Evolutionary conservation across 768 basidiomycete genomes (phyloP).

Genomic region (Calocybe cyanea): DNA sequence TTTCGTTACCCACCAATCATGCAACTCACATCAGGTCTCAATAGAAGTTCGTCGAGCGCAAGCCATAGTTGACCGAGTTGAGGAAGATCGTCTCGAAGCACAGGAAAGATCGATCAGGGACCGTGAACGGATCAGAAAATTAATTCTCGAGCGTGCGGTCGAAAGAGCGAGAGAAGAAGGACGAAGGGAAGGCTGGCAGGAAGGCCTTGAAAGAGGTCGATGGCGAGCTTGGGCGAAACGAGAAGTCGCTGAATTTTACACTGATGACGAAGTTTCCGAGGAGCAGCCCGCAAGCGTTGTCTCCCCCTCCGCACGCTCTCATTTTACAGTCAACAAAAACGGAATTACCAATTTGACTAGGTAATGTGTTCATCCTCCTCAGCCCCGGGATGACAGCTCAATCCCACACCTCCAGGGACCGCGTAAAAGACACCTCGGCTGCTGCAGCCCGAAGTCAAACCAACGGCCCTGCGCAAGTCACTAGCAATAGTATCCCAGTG

Average conservation of each 20-base stretch:
- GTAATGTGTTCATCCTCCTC: too few species aligned
- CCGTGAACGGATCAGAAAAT: constrained; percentile 39
- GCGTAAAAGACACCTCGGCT: not conserved
- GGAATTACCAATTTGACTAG: too few species aligned
- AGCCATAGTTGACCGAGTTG: constrained; percentile 43
- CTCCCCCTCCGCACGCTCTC: too few species aligned
- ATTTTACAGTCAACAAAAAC: too few species aligned
- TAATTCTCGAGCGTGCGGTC: constrained; percentile 44
- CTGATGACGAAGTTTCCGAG: not conserved
- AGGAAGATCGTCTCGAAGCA: constrained; percentile 44
- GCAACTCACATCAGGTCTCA: not conserved
- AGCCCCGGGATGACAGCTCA: too few species aligned
- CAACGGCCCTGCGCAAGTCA: not conserved
- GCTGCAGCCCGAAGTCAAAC: not conserved
- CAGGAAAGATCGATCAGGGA: constrained; percentile 43
- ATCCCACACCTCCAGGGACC: not conserved
- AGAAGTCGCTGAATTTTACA: constrained; percentile 3
- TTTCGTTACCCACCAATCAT: not conserved
- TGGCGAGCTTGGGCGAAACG: constrained; percentile 10
- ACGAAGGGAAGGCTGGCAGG: constrained; percentile 44
- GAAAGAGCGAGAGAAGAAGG: constrained; percentile 54
- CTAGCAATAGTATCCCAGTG: constrained; percentile 2
- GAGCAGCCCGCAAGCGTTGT: not conserved
- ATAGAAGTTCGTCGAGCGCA: constrained; percentile 54
- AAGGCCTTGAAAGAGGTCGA: constrained; percentile 36